Evolutionary conservation across 1,284 basidiomycete species (phyloP).

Genomic region (Coniferiporia weirii): DNA sequence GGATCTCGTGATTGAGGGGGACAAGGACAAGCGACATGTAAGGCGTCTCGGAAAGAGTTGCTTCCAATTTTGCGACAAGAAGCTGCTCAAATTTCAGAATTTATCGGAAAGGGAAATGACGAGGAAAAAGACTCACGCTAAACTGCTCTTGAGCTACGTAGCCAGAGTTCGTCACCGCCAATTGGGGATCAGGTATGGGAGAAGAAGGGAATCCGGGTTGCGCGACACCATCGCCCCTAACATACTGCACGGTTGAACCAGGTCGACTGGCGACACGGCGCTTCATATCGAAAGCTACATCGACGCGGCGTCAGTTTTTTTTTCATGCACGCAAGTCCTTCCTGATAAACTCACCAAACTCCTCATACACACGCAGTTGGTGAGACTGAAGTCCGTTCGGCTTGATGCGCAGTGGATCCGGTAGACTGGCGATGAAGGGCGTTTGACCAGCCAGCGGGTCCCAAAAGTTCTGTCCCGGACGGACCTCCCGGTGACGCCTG

Average conservation of each 20-base stretch:
- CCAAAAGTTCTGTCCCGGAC: conserved; percentile 78
- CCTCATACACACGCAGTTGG: conserved; percentile 92
- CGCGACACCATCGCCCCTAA: conserved; percentile 39
- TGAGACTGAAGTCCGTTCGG: conserved; percentile 75
- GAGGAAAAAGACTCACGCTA: conserved; percentile 39
- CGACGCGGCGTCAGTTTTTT: background rate
- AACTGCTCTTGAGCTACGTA: conserved; percentile 74
- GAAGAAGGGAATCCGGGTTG: conserved; percentile 45
- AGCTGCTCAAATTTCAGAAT: conserved; percentile 32
- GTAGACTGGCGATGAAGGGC: conserved; percentile 76
- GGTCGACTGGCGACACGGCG: conserved; percentile 56
- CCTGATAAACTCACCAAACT: conserved; percentile 64
- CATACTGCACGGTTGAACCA: conserved; percentile 55
- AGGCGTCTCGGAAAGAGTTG: conserved; percentile 65
- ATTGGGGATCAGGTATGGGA: conserved; percentile 28
- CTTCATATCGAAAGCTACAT: conserved; percentile 46
- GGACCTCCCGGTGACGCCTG: conserved; percentile 83
- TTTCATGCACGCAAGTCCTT: background rate
- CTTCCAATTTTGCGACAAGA: conserved; percentile 77
- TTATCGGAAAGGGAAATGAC: background rate
- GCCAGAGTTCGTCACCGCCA: conserved; percentile 35
- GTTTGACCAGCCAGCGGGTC: conserved; percentile 71
- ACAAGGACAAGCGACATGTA: conserved; percentile 62
- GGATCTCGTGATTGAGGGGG: conserved; percentile 82
- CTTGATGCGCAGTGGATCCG: conserved; percentile 87